A percentile compares a stretch with the other conserved stretches of the same genome.
Evolutionary conservation across 2,329 filamentous ascomycete genomes (phyloP).

Genomic region (Camillea tinctor): DNA sequence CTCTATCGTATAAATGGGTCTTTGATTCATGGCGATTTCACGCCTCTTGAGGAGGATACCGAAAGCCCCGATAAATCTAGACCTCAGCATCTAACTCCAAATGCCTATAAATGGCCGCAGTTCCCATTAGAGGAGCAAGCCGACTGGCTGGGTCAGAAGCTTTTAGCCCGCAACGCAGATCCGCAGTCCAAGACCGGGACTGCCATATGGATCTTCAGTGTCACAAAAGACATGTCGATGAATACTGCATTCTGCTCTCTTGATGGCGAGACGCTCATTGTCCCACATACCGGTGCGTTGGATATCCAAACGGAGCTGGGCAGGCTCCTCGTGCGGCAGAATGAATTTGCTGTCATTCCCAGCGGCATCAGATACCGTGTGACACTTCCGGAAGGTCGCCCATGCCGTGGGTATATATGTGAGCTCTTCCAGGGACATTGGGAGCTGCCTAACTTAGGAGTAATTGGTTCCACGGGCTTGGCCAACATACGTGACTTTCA

Average conservation of each 20-base stretch:
- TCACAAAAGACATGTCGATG: constrained; percentile 73
- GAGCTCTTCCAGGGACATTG: constrained; percentile 75
- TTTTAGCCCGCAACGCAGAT: constrained; percentile 78
- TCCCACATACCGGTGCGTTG: constrained; percentile 70
- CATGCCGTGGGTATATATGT: constrained; percentile 67
- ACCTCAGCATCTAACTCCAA: constrained; percentile 70
- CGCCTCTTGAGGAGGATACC: constrained; percentile 38
- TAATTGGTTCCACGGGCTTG: constrained; percentile 72
- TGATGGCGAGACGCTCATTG: constrained; percentile 75
- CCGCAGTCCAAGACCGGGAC: constrained; percentile 75
- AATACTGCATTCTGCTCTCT: constrained; percentile 79
- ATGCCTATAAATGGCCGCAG: constrained; percentile 77
- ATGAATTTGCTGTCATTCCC: constrained; percentile 76
- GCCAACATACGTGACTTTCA: constrained; percentile 76
- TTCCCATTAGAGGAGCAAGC: constrained; percentile 63
- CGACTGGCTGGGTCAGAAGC: constrained; percentile 59
- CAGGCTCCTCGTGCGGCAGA: constrained; percentile 69
- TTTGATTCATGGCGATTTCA: constrained; percentile 58
- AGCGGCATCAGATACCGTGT: constrained; percentile 74
- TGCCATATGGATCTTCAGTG: constrained; percentile 78
- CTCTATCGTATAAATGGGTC: constrained; percentile 69
- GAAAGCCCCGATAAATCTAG: constrained; percentile 22
- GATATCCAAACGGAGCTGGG: constrained; percentile 79
- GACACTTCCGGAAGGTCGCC: constrained; percentile 58
- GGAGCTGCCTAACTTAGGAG: constrained; percentile 67